Conservation (phyloP, 257 asterid genomes). For the Ballota nigra region DNA sequence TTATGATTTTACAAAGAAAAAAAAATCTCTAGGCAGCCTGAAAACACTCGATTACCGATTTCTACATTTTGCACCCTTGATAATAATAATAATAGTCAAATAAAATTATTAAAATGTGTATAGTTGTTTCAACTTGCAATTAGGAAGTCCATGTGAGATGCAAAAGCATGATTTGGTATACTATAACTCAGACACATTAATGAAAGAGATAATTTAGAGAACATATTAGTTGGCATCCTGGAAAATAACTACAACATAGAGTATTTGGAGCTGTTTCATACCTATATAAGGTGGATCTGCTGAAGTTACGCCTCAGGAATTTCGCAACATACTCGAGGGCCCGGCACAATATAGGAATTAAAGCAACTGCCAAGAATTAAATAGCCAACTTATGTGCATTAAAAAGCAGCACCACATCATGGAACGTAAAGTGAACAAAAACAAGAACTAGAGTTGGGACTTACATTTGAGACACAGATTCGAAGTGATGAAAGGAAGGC, state of each 20-base stretch:
- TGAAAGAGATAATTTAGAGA: not conserved
- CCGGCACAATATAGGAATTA: slow-evolving; percentile 77
- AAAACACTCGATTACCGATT: too few species aligned
- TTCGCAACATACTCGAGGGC: slow-evolving; percentile 70
- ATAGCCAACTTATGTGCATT: slow-evolving; percentile 6
- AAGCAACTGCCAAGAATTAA: slow-evolving; percentile 67
- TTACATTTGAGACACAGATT: slow-evolving; percentile 79
- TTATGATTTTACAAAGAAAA: too few species aligned
- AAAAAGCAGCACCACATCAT: not conserved
- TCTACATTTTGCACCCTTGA: too few species aligned
- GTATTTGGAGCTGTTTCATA: slow-evolving; percentile 24
- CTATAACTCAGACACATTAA: not conserved
- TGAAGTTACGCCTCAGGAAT: slow-evolving; percentile 74
- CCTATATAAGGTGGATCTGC: slow-evolving; percentile 79
- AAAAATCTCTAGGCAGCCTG: too few species aligned
- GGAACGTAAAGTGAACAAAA: slow-evolving; percentile 14
- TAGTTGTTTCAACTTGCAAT: not conserved
- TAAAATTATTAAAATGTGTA: not conserved
- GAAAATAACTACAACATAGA: not conserved
- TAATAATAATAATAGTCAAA: too few species aligned
- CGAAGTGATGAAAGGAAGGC: slow-evolving; percentile 69
- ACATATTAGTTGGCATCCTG: not conserved
- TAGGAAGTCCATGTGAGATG: not conserved
- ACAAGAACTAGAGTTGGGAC: slow-evolving; percentile 20
- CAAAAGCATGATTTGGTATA: not conserved